A percentile compares a stretch with the other conserved stretches of the same genome.
phyloP scores from a whole-genome alignment of 2,329 filamentous ascomycete genomes.

The Cordyceps tenuipes region DNA sequence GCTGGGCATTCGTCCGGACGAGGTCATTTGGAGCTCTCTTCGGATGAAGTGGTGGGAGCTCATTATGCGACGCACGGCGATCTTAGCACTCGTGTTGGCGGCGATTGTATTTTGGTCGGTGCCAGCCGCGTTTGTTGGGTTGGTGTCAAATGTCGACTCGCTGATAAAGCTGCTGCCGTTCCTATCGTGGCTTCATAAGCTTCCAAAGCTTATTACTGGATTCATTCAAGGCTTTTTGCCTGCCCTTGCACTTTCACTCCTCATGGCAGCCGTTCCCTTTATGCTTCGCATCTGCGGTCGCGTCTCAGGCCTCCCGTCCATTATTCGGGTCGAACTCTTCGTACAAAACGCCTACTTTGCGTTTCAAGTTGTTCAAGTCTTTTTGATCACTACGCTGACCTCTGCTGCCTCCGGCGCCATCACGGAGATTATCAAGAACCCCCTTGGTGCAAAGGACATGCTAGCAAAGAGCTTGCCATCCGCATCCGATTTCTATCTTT shows the following conservation, averaged over 20 bases:
- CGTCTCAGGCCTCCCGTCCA: slow-evolving; percentile 10
- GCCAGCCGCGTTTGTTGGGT: slow-evolving; percentile 69
- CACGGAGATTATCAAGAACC: slow-evolving; percentile 53
- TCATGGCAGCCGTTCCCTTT: slow-evolving; percentile 80
- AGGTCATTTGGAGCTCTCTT: slow-evolving; percentile 83
- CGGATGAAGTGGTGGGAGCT: slow-evolving; percentile 81
- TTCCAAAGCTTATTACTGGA: slow-evolving; percentile 25
- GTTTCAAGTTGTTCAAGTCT: slow-evolving; percentile 90
- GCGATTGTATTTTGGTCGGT: slow-evolving; percentile 83
- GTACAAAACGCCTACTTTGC: slow-evolving; percentile 89
- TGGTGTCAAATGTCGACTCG: slow-evolving; percentile 74
- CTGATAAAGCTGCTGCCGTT: slow-evolving; percentile 53
- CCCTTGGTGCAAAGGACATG: slow-evolving; percentile 51
- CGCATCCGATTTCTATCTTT: slow-evolving; percentile 89
- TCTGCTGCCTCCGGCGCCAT: slow-evolving; percentile 68
- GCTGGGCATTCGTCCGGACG: slow-evolving; percentile 71
- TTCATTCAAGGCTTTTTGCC: slow-evolving; percentile 75
- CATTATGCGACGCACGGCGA: slow-evolving; percentile 61
- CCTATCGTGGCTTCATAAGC: background rate
- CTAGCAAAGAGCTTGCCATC: slow-evolving; percentile 68
- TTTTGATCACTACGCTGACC: slow-evolving; percentile 75
- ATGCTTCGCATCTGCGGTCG: slow-evolving; percentile 52
- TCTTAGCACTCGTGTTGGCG: slow-evolving; percentile 63
- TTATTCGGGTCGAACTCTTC: slow-evolving; percentile 67
- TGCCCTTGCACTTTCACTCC: slow-evolving; percentile 64